Conservation (phyloP, 2,329 filamentous ascomycete species). For the Phaeosphaeria sp. region DNA sequence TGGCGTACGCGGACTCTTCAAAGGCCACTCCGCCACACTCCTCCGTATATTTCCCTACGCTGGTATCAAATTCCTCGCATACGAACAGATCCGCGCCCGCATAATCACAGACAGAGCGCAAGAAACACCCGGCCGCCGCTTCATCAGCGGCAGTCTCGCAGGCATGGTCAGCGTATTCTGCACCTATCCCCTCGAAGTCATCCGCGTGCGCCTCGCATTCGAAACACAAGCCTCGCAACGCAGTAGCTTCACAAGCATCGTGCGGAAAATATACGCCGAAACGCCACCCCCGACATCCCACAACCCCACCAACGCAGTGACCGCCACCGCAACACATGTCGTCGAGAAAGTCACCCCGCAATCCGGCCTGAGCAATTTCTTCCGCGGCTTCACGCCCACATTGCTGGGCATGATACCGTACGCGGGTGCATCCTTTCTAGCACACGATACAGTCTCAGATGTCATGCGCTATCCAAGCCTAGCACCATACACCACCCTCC, state of each 20-base stretch:
- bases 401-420: slow-evolving; percentile 96
- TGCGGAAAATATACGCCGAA: slow-evolving; percentile 86
- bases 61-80: slow-evolving; percentile 96
- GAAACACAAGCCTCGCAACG: slow-evolving; percentile 81
- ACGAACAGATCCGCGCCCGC: slow-evolving; percentile 88
- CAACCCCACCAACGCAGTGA: slow-evolving; percentile 47
- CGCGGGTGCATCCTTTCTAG: slow-evolving; percentile 93
- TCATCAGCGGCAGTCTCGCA: slow-evolving; percentile 75
- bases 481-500: slow-evolving; percentile 76
- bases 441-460: slow-evolving; percentile 89
- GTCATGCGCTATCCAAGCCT: slow-evolving; percentile 74
- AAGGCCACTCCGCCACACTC: slow-evolving; percentile 92
- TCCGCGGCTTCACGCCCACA: slow-evolving; percentile 90
- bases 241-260: slow-evolving; percentile 77
- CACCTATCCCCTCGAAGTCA: slow-evolving; percentile 93
- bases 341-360: slow-evolving; percentile 64
- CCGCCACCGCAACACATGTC: slow-evolving; percentile 50
- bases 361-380: slow-evolving; percentile 85
- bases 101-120: slow-evolving; percentile 75
- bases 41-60: slow-evolving; percentile 97
- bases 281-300: slow-evolving; percentile 51
- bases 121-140: slow-evolving; percentile 80
- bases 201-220: slow-evolving; percentile 90
- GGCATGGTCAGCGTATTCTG: slow-evolving; percentile 93
- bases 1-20: slow-evolving; percentile 79